Base-by-base conservation (phyloP, 2,329 filamentous ascomycete species). In the Xylaria sp. region DNA sequence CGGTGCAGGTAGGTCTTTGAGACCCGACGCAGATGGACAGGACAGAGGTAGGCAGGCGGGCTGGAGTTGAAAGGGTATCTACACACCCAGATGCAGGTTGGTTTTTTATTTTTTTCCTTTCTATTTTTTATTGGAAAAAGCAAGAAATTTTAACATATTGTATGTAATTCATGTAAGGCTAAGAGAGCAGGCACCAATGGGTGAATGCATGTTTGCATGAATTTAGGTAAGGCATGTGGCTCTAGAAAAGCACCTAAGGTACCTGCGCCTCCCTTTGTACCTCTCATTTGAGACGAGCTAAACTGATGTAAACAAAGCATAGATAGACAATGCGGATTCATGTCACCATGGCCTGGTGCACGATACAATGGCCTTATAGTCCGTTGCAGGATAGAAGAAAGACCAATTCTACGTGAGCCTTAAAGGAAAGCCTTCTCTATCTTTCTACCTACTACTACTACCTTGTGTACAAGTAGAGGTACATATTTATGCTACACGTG, bases 211-310 rank as follows among this genome's bases (percentile, higher is more conserved):
- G 46, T 2, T 48, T 23, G 6, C 45, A 28, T 15, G 43, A 23
- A 48, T 48, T 28, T 32, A 52, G 8, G 48, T 20, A 53, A 20
- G 30, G 36, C 7, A 13, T 25, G 25, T 50, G 6, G n/a, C 20
- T 50, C 46, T 28, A 30, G 43, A 8, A 28, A 32, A 30, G 25
- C 5, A 46, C 20, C 10, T 8, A 46, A 28, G 23, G 15, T 30
- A 52, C 15, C 48, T 28, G 25, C 25, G n/a, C 7, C 39, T 48
- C 43, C 20, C 30, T 50, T 60, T 60, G 58, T 48, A 48, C n/a
- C n/a, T 34, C n/a, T 25, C 1, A 46, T 15, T 45, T 20, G 15
- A 32, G 25, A 32, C 18, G 5, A 28, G 20, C 20, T 28, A n/a
- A 2, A 50, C 15, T 23, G n/a, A 12, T 48, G n/a, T 34, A 34